Evolutionary conservation across 371 early-diverging fungal genomes (phyloP), one percentile per base, ranked within the genome.

Genomic region (Conidiobolus incongruus): DNA sequence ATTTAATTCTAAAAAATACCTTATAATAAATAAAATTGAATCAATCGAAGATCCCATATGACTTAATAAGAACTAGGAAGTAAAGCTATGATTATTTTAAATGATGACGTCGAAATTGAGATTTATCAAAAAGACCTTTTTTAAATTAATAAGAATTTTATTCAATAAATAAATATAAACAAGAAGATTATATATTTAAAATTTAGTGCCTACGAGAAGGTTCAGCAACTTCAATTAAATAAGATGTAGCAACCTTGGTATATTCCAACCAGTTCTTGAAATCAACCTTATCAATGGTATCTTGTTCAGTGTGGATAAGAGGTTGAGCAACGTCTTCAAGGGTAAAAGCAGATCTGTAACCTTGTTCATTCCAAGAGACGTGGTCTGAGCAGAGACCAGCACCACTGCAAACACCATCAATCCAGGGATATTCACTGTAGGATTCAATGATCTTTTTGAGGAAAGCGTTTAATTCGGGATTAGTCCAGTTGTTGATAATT

Each of bases 281-380:
- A 15, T 35, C n/a, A 17, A 35, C 35, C 5, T 15, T 8, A 35
- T 7, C 35, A 11, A 35, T 5, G 16, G 35, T 35, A 17, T 35
- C 35, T 17, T 35, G 35, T 5, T 5, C 16, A 35, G 35, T 35
- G 16, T 35, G 35, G 16, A 35, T 35, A 17, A 8, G 5, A 17
- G 35, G 35, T 5, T 35, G 5, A 15, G 19, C 5, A 5, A 8
- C 16, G 16, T 35, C 35, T 63, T 92, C 92, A 44, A 85, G 84
- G 2, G 81, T 64, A 50, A 88, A 86, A 3, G 80, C 78, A 23
- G 89, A 75, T 16, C 75, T 77, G 60, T 65, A 87, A 1, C 87
- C 86, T 20, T 70, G 69, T 51, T 81, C 72, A 47, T 65, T 68
- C 90, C 90, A 94, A n/a, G 85, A 78, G 10, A 89, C 89, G 52